phyloP scores from a whole-genome alignment of 129 eudicot genomes.

The Pittosporum tobira region DNA sequence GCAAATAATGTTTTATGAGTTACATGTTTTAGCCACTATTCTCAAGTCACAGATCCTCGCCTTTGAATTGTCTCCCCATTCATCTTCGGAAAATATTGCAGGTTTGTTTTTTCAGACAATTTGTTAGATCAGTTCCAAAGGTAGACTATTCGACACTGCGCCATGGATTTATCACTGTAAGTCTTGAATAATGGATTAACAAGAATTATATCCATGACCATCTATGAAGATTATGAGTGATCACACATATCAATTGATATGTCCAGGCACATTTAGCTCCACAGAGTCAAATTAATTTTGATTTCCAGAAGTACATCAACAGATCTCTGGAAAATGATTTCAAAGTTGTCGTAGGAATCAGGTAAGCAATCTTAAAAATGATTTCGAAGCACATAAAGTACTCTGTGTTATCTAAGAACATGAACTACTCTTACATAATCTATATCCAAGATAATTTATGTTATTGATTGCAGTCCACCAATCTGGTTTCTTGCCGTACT shows the following conservation, averaged over 20 bases:
- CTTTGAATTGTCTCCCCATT: not conserved
- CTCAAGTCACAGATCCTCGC: no score
- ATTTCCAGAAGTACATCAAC: conserved; percentile 57
- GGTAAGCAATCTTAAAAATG: conserved; percentile 38
- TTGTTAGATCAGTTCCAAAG: conserved; percentile 56
- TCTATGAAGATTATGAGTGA: not conserved
- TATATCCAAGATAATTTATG: not conserved
- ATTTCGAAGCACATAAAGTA: no score
- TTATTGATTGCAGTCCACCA: conserved; percentile 44
- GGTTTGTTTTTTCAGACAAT: conserved; percentile 66
- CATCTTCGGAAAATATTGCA: conserved; percentile 16
- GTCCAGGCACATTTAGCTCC: conserved; percentile 69
- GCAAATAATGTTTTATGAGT: not conserved
- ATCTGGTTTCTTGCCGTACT: conserved; percentile 66
- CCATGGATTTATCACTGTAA: conserved; percentile 59
- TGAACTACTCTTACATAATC: conserved; percentile 1
- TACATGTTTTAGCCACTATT: no score
- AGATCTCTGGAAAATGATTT: conserved; percentile 68
- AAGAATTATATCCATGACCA: not conserved
- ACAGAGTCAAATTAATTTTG: conserved; percentile 37
- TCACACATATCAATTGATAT: not conserved
- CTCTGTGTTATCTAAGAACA: not conserved
- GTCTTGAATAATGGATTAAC: not conserved
- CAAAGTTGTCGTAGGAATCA: conserved; percentile 69
- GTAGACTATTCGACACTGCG: conserved; percentile 69